A percentile compares a stretch with the other conserved stretches of the same genome.
Evolutionary conservation across 129 eudicot species (phyloP).

Genomic region (Silybum marianum): DNA sequence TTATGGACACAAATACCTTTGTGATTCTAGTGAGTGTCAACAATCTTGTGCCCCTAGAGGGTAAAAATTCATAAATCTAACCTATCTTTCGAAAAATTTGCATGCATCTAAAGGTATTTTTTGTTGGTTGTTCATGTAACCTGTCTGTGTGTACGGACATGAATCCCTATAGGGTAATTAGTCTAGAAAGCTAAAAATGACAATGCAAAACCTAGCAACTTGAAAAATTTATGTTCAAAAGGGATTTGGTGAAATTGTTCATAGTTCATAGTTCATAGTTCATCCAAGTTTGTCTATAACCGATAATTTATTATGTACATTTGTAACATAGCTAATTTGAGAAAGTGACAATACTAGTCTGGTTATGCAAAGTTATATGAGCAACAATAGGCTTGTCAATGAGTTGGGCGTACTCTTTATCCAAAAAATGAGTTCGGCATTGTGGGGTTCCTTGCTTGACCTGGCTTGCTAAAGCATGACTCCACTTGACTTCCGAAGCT

Average conservation of each 20-base stretch:
- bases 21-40: background rate
- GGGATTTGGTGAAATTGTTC: constrained; percentile 1
- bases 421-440: background rate
- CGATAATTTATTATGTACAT: background rate
- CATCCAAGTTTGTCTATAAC: background rate
- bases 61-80: background rate
- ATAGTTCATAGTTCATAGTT: background rate
- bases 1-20: background rate
- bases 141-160: background rate
- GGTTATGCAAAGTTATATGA: background rate
- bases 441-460: background rate
- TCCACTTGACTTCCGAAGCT: background rate
- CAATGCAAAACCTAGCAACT: background rate
- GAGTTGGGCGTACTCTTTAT: background rate
- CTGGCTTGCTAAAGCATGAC: background rate
- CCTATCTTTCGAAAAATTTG: background rate
- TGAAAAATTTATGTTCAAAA: background rate
- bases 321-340: background rate
- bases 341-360: background rate
- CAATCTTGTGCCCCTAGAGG: background rate
- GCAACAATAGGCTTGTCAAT: background rate
- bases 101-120: background rate
- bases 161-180: background rate
- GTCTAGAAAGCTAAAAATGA: background rate
- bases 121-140: constrained; percentile 3